Conservation (phyloP, 768 basidiomycete genomes). For the Brasilioporus rufonigricans region DNA sequence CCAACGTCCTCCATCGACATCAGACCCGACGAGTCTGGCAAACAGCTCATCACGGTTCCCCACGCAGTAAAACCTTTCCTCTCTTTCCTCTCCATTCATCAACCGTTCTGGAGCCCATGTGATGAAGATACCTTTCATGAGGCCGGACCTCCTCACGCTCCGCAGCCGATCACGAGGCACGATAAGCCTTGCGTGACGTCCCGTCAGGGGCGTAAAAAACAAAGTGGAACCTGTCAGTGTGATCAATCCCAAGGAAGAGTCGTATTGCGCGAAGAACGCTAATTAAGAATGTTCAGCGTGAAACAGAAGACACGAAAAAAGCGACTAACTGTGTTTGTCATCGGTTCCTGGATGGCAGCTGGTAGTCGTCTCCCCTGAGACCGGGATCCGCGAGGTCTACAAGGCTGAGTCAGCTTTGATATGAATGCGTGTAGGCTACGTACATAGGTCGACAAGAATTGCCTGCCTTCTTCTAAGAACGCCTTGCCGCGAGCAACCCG, state of each 20-base stretch:
- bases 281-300: slow-evolving; percentile 1
- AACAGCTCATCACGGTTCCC: slow-evolving; percentile 65
- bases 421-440: slow-evolving; percentile 20
- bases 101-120: slow-evolving; percentile 35
- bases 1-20: slow-evolving; percentile 51
- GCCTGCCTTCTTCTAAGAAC: slow-evolving; percentile 41
- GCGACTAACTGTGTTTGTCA: slow-evolving; percentile 36
- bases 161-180: slow-evolving; percentile 47
- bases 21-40: slow-evolving; percentile 54
- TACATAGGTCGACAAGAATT: slow-evolving; percentile 38
- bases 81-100: slow-evolving; percentile 36
- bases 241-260: slow-evolving; percentile 55
- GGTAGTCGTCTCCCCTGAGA: neutral
- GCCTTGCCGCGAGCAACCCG: slow-evolving; percentile 46
- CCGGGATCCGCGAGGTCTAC: slow-evolving; percentile 10
- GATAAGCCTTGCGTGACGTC: slow-evolving; percentile 41
- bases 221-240: slow-evolving; percentile 50
- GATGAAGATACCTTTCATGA: slow-evolving; percentile 52
- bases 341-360: slow-evolving; percentile 4
- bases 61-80: slow-evolving; percentile 60
- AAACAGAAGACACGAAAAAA: neutral
- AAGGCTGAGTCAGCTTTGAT: neutral
- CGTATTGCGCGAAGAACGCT: slow-evolving; percentile 64
- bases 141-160: slow-evolving; percentile 55
- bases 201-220: slow-evolving; percentile 55